Base-by-base conservation (phyloP, 2,329 filamentous ascomycete species). In the Colletotrichum tanaceti region DNA sequence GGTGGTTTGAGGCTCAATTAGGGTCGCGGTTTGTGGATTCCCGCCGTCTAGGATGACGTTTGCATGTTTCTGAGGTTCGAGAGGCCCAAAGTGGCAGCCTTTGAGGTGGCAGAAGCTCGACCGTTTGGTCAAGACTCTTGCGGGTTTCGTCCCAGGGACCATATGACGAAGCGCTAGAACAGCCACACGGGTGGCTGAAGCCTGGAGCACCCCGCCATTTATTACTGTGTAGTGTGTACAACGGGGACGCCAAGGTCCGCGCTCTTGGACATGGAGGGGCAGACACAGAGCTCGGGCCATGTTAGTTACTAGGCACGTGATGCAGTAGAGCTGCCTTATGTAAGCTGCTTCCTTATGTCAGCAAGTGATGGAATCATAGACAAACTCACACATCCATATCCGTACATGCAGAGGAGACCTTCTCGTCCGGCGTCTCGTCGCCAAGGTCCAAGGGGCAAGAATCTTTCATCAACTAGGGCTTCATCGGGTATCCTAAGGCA, bases 171-270 rank as follows among this genome's bases (percentile, higher is more conserved):
- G 65, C 65, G 62, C 62, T 65, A 46, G 55, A 22, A 38, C 43
- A 68, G 65, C 65, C 65, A 70, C 65, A 70, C 63, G 16, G n/a
- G 63, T 70, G 63, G 63, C 67, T 70, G 58, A 65, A 63, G 58
- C 63, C 67, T 70, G 58, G 61, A 59, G 58, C 63, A 66, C 65
- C 68, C 65, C 67, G 63, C 64, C 50, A 58, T 68, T 18, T 16
- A 16, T 18, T 16, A 16, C 20, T 41, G 53, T 38, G 53, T n/a
- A n/a, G n/a, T n/a, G n/a, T n/a, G n/a, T n/a, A 49, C 41, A 44
- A 16, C 41, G 52, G 53, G 7, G 28, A 62, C 55, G 43, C 55
- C 65, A 65, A 65, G 65, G 65, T 68, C 62, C 60, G 44, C 63
- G 35, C 28, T 32, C 9, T 9, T 32, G 28, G 18, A 28, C 28